A percentile compares a stretch with the other conserved stretches of the same genome.
phyloP scores from a whole-genome alignment of 2,329 filamentous ascomycete species.

The Pseudocercospora pini-densiflorae region DNA sequence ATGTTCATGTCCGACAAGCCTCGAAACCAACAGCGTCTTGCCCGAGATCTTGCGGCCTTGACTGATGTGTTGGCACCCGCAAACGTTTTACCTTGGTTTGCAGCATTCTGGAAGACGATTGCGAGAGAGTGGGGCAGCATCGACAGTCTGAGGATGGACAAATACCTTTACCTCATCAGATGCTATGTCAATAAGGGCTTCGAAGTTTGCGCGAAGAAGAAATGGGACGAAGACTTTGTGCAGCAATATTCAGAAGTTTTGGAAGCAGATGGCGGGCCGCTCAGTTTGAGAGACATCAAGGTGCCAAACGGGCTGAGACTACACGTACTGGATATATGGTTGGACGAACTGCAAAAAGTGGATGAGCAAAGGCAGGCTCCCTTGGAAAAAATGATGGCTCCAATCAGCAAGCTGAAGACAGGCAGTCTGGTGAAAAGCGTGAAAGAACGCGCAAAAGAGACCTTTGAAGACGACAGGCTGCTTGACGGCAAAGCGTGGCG shows the following conservation, averaged over 20 bases:
- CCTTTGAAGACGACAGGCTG: constrained; percentile 74
- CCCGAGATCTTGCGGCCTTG: constrained; percentile 75
- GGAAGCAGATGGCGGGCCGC: constrained; percentile 45
- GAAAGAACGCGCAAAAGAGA: constrained; percentile 70
- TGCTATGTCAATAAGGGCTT: constrained; percentile 77
- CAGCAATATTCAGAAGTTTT: constrained; percentile 54
- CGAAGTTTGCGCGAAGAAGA: constrained; percentile 46
- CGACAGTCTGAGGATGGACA: constrained; percentile 71
- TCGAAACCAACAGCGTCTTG: constrained; percentile 82
- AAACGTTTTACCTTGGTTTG: constrained; percentile 49
- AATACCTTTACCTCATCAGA: constrained; percentile 85
- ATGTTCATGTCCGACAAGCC: constrained; percentile 90
- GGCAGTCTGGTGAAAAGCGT: constrained; percentile 72
- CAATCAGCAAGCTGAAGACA: constrained; percentile 61
- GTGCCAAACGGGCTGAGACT: constrained; percentile 84
- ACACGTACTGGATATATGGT: constrained; percentile 87
- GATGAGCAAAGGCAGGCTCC: constrained; percentile 50
- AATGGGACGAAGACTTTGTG: constrained; percentile 41
- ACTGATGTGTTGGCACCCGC: constrained; percentile 57
- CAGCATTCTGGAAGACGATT: constrained; percentile 59
- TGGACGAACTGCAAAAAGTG: constrained; percentile 82
- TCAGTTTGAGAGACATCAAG: constrained; percentile 55
- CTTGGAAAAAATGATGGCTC: constrained; percentile 57
- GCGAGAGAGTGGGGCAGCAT: constrained; percentile 56
- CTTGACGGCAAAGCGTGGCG: constrained; percentile 51